A percentile compares a stretch with the other conserved stretches of the same genome.
Evolutionary conservation across 2,329 filamentous ascomycete genomes (phyloP).

Genomic region (Botrytis hyacinthi): DNA sequence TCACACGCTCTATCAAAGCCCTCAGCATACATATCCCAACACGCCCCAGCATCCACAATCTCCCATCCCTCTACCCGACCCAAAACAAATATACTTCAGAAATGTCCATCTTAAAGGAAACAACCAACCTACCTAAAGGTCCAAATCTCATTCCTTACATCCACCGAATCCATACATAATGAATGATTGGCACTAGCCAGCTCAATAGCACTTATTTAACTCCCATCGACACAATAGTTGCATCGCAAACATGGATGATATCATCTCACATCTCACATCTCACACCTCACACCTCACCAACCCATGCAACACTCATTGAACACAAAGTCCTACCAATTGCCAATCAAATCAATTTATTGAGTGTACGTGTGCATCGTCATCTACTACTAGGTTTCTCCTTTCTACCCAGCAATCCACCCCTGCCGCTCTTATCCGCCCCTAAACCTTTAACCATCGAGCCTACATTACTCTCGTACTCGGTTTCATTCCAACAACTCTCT

Average conservation of each 20-base stretch:
- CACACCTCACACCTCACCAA: neutral
- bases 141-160: neutral
- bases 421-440: neutral
- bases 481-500: neutral
- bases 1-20: neutral
- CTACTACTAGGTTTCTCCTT: neutral
- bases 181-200: neutral
- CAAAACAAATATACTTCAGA: neutral
- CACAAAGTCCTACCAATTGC: neutral
- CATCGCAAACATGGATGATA: neutral
- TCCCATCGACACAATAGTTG: neutral
- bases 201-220: neutral
- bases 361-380: conserved; percentile 3
- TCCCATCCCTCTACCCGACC: neutral
- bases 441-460: neutral
- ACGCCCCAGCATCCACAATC: neutral
- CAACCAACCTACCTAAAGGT: neutral
- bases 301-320: neutral
- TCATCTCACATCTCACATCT: neutral
- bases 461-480: neutral
- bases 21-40: neutral
- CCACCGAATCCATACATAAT: neutral
- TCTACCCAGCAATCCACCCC: neutral
- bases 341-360: conserved; percentile 2
- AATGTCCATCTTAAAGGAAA: neutral